Percentiles rank a stretch among this genome's conserved stretches.
Conservation (phyloP, 108 stramenopile genomes). For the Licmophora abbreviata region DNA sequence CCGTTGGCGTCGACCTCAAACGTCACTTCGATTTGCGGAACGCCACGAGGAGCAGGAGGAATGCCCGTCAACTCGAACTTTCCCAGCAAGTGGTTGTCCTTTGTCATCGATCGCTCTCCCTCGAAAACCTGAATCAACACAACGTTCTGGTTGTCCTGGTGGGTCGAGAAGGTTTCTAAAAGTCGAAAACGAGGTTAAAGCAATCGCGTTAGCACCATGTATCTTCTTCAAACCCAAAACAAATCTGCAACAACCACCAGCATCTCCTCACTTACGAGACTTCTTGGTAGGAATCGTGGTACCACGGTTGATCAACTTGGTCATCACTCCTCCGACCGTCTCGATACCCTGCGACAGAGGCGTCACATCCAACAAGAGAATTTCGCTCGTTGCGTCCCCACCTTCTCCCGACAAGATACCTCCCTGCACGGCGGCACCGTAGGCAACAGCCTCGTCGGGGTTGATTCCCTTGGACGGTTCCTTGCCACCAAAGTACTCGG, state of each 20-base stretch:
- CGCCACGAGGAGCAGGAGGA: constrained; percentile 90
- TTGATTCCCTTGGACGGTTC: constrained; percentile 92
- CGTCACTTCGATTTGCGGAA: constrained; percentile 90
- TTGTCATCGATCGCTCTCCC: constrained; percentile 94
- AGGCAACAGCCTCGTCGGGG: constrained; percentile 98
- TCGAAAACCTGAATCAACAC: constrained; percentile 93
- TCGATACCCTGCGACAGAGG: constrained; percentile 89
- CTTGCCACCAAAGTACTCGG: constrained; percentile 96
- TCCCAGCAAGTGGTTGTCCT: constrained; percentile 85
- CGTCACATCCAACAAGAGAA: constrained; percentile 76
- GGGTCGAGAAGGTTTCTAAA: constrained; percentile 82
- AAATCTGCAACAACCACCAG: neutral
- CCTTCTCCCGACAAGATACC: constrained; percentile 85
- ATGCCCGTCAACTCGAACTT: constrained; percentile 92
- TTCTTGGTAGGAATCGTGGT: constrained; percentile 94
- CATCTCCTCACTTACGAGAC: constrained; percentile 19
- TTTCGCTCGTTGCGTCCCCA: constrained; percentile 62
- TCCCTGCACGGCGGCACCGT: constrained; percentile 95
- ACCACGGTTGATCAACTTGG: constrained; percentile 88
- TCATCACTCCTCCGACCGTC: constrained; percentile 93
- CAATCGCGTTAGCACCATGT: neutral
- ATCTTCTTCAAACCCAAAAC: constrained; percentile 6
- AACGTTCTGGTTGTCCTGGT: constrained; percentile 91
- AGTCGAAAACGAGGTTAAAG: neutral
- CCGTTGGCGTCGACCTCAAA: constrained; percentile 93